phyloP scores from a whole-genome alignment of 257 asterid species.

The Scutellaria barbata region DNA sequence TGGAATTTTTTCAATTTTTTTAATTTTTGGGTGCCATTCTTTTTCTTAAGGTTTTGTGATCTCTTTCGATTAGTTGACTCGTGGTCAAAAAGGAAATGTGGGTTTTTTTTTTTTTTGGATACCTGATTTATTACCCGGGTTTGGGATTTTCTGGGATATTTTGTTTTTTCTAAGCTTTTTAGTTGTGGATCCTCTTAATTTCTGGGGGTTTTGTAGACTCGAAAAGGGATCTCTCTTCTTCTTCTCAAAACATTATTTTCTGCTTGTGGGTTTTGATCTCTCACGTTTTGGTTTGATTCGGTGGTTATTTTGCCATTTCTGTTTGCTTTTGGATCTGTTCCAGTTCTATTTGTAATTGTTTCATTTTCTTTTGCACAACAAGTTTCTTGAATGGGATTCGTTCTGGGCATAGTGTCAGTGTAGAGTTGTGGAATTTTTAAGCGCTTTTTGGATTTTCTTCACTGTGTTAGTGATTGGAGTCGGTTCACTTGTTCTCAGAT shows the following conservation, averaged over 20 bases:
- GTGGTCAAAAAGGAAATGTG: conserved; percentile 39
- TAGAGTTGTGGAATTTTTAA: conserved; percentile 4
- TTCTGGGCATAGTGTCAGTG: conserved; percentile 13
- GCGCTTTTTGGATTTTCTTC: conserved; percentile 14
- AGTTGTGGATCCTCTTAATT: conserved; percentile 35
- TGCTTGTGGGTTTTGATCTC: conserved; percentile 32
- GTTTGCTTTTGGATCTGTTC: conserved; percentile 43
- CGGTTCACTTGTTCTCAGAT: conserved; percentile 45
- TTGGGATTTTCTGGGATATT: conserved; percentile 21
- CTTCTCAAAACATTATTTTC: neutral
- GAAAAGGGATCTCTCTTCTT: conserved; percentile 23
- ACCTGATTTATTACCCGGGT: conserved; percentile 34
- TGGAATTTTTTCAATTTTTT: conserved; percentile 2
- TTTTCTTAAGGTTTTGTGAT: conserved; percentile 35
- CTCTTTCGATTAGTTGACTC: conserved; percentile 30
- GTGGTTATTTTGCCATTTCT: conserved; percentile 21
- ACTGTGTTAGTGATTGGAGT: conserved; percentile 30
- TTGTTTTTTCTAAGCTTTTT: conserved; percentile 23
- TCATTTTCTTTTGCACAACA: conserved; percentile 6
- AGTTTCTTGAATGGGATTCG: conserved; percentile 24
- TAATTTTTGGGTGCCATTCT: too few relatives aligned
- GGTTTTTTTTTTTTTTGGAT: conserved; percentile 17
- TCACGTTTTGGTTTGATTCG: conserved; percentile 26
- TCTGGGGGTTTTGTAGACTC: conserved; percentile 30
- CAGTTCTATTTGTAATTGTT: conserved; percentile 28